Evolutionary conservation across 129 eudicot genomes (phyloP), one percentile per base, ranked within the genome.

Genomic region (Lactuca sativa): DNA sequence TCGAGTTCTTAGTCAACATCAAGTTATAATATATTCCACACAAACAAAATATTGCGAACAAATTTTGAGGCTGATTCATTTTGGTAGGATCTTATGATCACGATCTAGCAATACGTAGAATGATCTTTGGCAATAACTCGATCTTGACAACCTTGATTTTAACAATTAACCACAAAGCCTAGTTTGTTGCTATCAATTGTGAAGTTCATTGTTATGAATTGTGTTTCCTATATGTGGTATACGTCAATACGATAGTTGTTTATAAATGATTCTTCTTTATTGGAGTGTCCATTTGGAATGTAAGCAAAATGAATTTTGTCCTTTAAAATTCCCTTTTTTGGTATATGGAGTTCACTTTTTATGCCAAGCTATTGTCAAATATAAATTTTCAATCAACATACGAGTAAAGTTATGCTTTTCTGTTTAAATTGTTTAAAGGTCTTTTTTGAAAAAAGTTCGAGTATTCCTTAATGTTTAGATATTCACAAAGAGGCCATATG

Each of bases 261-360:
- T 11, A 8, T 13, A 32, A 25, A 31, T 21, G 5, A 30, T 51
- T 67, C 48, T 15, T 51, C 33, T 17, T 6, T 51, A 51, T 49
- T 67, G 72, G 52, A 4, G 54, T 54, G 18, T 15, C 52, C 62
- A 68, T 68, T 15, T 31, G 32, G 48, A 68, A 68, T 53, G 5
- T 34, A 34, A 44, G 73, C 62, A 36, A 48, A 36, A 37, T 11
- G 73, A 68, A 53, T 54, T 53, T 34, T 68, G 62, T 68, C 52
- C 62, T 54, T 68, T 67, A 61, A 52, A 33, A 47, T 54, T 61
- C 73, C 2, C 14, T 54, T 58, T 36, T 53, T 15, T 30, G 62
- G 73, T 31, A 65, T 65, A 30, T 30, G 3, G 21, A 65, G 21
- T 14, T 64, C 8, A 40, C 68, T 30, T 30, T 30, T 9, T 41